Percentiles rank a stretch among this genome's conserved stretches.
Conservation (phyloP, 495 filamentous ascomycete genomes). For the Annulohypoxylon bovei region DNA sequence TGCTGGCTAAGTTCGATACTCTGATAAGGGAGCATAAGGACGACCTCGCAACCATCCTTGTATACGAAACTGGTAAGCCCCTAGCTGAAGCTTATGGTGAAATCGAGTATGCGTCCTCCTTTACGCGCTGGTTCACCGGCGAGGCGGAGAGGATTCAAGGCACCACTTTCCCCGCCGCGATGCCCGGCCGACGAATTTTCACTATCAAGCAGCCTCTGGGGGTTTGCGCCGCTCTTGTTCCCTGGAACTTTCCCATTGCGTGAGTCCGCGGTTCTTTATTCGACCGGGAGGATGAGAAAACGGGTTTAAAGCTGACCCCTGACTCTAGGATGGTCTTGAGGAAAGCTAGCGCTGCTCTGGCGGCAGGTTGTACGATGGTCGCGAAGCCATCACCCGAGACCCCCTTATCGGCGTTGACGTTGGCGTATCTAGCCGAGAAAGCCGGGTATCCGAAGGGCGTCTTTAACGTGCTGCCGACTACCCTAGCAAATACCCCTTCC, state of each 20-base stretch:
- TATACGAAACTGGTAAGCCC: conserved; percentile 73
- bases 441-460: conserved; percentile 70
- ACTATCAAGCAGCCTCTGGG: conserved; percentile 74
- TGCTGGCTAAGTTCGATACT: conserved; percentile 68
- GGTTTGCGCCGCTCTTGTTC: conserved; percentile 61
- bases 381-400: conserved; percentile 75
- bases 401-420: conserved; percentile 64
- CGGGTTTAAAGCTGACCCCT: not conserved
- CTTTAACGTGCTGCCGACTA: conserved; percentile 68
- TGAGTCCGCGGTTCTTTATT: conserved; percentile 3
- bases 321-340: conserved; percentile 69
- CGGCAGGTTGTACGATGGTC: conserved; percentile 76
- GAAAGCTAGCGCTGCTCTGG: conserved; percentile 74
- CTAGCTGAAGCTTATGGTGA: conserved; percentile 67
- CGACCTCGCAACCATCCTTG: conserved; percentile 68
- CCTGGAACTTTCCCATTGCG: conserved; percentile 70
- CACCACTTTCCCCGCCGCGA: conserved; percentile 62
- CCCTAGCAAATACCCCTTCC: conserved; percentile 69
- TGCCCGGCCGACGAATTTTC: conserved; percentile 70
- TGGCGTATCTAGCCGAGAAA: conserved; percentile 66
- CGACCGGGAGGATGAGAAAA: not conserved
- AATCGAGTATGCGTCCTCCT: conserved; percentile 68
- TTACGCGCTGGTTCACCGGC: conserved; percentile 72
- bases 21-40: conserved; percentile 61
- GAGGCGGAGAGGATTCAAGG: conserved; percentile 78